A percentile compares a stretch with the other conserved stretches of the same genome.
phyloP scores from a whole-genome alignment of 2,329 filamentous ascomycete species.

The Madurella fahalii region DNA sequence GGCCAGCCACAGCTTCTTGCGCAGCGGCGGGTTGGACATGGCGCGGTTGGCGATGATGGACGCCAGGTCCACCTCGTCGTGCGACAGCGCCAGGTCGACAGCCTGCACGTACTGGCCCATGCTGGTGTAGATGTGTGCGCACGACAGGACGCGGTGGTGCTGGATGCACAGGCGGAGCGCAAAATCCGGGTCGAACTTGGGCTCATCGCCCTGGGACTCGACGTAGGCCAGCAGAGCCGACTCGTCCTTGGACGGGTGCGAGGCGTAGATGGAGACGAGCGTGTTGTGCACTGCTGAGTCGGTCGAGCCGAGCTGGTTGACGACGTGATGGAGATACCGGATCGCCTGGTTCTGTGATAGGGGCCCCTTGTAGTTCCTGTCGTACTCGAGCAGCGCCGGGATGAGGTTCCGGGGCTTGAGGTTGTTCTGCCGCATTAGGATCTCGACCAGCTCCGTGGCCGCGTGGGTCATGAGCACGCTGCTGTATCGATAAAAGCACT shows the following conservation, averaged over 20 bases:
- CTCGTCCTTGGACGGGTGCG: conserved; percentile 78
- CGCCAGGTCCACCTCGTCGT: conserved; percentile 85
- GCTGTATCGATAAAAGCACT: conserved; percentile 95
- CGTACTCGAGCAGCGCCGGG: conserved; percentile 90
- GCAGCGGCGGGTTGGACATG: conserved; percentile 70
- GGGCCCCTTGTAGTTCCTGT: conserved; percentile 66
- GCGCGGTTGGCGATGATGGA: conserved; percentile 84
- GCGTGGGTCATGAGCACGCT: conserved; percentile 93
- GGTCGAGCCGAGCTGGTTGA: conserved; percentile 76
- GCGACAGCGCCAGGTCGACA: conserved; percentile 85
- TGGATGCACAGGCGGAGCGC: conserved; percentile 93
- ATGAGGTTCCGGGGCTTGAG: conserved; percentile 85
- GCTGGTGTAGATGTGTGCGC: conserved; percentile 93
- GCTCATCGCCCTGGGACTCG: conserved; percentile 81
- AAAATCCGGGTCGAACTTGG: conserved; percentile 91
- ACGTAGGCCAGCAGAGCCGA: conserved; percentile 82
- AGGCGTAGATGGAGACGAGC: conserved; percentile 91
- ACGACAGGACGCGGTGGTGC: conserved; percentile 85
- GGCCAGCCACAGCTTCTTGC: conserved; percentile 93
- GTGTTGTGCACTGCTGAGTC: conserved; percentile 94
- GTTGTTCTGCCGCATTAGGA: conserved; percentile 85
- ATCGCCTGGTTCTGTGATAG: conserved; percentile 82
- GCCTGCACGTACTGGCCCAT: conserved; percentile 95
- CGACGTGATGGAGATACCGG: conserved; percentile 87
- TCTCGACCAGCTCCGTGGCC: conserved; percentile 83